These are phyloP conservation scores for Piromyces finnis DNA, from an alignment of 192 early-diverging fungal species.

Conservation along the genomic window DNA sequence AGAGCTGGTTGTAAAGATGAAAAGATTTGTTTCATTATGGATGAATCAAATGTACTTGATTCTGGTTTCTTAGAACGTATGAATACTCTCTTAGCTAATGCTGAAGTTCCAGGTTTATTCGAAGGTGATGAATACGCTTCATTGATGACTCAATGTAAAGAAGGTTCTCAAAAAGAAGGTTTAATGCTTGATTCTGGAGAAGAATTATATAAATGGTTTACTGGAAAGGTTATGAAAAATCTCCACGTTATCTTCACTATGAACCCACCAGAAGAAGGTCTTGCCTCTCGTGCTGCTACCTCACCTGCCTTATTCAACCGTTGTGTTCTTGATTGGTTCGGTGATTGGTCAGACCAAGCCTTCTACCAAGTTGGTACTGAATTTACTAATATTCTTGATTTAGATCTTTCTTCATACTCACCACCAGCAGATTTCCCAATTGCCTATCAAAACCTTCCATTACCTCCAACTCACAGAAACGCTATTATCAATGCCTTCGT, in stretches of 20 bases:
- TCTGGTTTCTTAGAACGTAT: constrained; percentile 97
- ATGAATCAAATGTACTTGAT: constrained; percentile 94
- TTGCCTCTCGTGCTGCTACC: constrained; percentile 84
- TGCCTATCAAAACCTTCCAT: constrained; percentile 47
- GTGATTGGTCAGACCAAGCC: constrained; percentile 95
- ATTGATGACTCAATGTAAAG: constrained; percentile 86
- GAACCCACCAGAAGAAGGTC: constrained; percentile 90
- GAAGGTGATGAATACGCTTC: constrained; percentile 94
- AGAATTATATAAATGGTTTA: constrained; percentile 97
- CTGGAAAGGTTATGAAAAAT: constrained; percentile 80
- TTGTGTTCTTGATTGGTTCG: constrained; percentile 99
- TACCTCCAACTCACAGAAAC: constrained; percentile 61
- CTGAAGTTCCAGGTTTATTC: constrained; percentile 96
- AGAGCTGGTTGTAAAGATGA: constrained; percentile 93
- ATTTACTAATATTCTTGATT: constrained; percentile 76
- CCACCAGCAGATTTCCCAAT: constrained; percentile 58
- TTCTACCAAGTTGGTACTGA: constrained; percentile 97
- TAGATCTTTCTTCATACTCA: constrained; percentile 50
- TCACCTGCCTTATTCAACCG: constrained; percentile 99
- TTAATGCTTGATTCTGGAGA: constrained; percentile 82
- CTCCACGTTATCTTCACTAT: constrained; percentile 99
- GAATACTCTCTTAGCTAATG: constrained; percentile 97
- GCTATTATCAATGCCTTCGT: constrained; percentile 84
- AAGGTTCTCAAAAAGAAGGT: constrained; percentile 84
- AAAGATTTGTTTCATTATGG: constrained; percentile 94